A percentile compares a stretch with the other conserved stretches of the same genome.
These are phyloP conservation scores for Combretum micranthum DNA, from an alignment of 345 rosid genomes.

Conservation along the genomic window DNA sequence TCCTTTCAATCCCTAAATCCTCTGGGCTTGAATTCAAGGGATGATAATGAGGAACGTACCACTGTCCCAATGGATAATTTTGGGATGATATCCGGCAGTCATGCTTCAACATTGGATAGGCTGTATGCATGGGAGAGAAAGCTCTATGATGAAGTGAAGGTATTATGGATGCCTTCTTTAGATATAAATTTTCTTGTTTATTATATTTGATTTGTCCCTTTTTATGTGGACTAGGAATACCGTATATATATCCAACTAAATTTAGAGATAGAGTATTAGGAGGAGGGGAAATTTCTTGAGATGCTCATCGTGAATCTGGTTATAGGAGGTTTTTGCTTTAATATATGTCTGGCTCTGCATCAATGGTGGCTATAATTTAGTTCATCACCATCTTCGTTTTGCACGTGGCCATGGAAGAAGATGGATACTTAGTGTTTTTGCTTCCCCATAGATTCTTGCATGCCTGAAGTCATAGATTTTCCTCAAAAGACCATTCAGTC, in stretches of 20 bases:
- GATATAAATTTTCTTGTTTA: neutral
- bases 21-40: constrained; percentile 45
- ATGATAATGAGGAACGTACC: constrained; percentile 50
- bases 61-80: constrained; percentile 51
- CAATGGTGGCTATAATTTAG: too few species aligned
- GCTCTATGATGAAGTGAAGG: constrained; percentile 98
- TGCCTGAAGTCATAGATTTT: neutral
- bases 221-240: too few species aligned
- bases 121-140: constrained; percentile 97
- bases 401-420: too few species aligned
- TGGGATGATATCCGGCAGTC: constrained; percentile 90
- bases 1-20: constrained; percentile 77
- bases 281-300: too few species aligned
- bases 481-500: neutral
- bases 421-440: too few species aligned
- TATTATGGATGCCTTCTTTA: constrained; percentile 14
- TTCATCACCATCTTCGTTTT: too few species aligned
- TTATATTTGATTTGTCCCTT: too few species aligned
- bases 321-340: too few species aligned
- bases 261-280: too few species aligned
- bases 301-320: too few species aligned
- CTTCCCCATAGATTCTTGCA: neutral
- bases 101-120: constrained; percentile 93
- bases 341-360: too few species aligned
- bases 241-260: too few species aligned